Base-by-base conservation (phyloP, 306 rosid species). In the Lathyrus aphaca region DNA sequence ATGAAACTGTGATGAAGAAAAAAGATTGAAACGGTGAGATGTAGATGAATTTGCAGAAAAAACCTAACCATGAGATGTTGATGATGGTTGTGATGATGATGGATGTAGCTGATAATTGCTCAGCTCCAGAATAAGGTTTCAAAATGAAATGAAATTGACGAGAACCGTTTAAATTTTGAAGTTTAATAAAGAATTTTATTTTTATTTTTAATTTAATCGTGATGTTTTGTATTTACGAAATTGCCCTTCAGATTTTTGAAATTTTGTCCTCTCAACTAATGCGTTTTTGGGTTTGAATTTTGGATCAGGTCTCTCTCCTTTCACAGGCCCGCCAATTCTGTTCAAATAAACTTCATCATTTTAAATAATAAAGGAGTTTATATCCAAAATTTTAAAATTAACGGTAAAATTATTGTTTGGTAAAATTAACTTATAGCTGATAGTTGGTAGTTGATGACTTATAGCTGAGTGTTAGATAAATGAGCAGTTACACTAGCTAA, bases 161-260 rank as follows among this genome's bases (percentile, higher is more conserved):
- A 60, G 66, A 60, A 37, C 29, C 66, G 66, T 60, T 60, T 60
- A 60, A 60, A 60, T 35, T 60, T 60, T 35, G 11, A 56, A 56
- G 12, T 27, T 21, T 53, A 21, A 21, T 21, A 53, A 35, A 32
- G 8, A 32, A 17, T 0, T n/a, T 55, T 55, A 27, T 56, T 56
- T 56, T 46, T 5, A 15, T 15, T 46, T 46, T 18, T 49, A 49
- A 30, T 32, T 58, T 58, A 58, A 32, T 15, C 21, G 12, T 3
- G 13, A 7, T 32, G 13, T 30, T 14, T 19, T 11, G 10, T 21
- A 58, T 30, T 58, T 58, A 58, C 64, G 4, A 58, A 13, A 29
- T 3, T 57, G 63, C 63, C 63, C 29, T 29, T 57, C 5, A 0
- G 5, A 10, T 43, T 43, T 35, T 43, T 43, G 4, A 12, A 13